Evolutionary conservation across 192 early-diverging fungal genomes (phyloP).

Genomic region (Kickxella alabastrina): DNA sequence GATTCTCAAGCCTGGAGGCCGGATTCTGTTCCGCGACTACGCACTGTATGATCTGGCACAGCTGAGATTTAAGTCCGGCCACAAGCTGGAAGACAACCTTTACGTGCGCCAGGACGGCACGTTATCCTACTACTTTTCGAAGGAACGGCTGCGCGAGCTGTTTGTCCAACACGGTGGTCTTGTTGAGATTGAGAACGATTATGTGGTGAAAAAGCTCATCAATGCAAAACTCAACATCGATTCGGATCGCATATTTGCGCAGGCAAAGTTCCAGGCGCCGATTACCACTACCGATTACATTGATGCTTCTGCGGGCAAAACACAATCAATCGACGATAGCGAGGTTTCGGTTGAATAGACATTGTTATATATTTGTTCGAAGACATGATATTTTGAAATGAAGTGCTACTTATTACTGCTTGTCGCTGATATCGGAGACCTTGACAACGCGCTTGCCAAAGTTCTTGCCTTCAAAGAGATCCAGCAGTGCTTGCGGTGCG

Average conservation of each 20-base stretch:
- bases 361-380: too few relatives aligned
- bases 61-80: constrained; percentile 88
- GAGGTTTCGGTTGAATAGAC: too few relatives aligned
- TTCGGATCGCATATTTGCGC: constrained; percentile 69
- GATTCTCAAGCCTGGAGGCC: constrained; percentile 85
- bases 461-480: constrained; percentile 61
- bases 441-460: constrained; percentile 35
- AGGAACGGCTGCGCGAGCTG: constrained; percentile 54
- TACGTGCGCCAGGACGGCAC: constrained; percentile 98
- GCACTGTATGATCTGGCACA: constrained; percentile 98
- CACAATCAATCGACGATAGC: too few relatives aligned
- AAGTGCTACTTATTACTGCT: constrained; percentile 12
- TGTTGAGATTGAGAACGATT: constrained; percentile 56
- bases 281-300: constrained; percentile 18
- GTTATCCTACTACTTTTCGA: constrained; percentile 87
- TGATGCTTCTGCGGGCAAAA: constrained; percentile 13
- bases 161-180: constrained; percentile 64
- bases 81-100: constrained; percentile 88
- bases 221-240: constrained; percentile 64
- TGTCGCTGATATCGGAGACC: constrained; percentile 4
- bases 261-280: constrained; percentile 70
- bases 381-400: too few relatives aligned
- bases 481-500: constrained; percentile 58
- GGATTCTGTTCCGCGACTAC: constrained; percentile 90
- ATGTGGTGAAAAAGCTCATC: constrained; percentile 65